phyloP scores from a whole-genome alignment of 1,139 yeast genomes.

The Candida buenavistaensis region DNA sequence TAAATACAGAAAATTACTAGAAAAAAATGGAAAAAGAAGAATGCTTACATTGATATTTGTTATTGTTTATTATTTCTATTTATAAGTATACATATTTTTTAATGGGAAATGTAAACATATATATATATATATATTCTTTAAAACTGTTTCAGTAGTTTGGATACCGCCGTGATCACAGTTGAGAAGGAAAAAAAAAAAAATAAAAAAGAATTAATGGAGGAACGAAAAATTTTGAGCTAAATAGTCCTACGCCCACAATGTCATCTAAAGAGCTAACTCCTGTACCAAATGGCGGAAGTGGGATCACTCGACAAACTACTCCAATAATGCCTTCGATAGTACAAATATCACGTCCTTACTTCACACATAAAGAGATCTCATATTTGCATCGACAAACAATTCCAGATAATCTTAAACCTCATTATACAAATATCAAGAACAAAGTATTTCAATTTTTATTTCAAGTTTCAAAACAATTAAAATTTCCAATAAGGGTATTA shows the following conservation, averaged over 20 bases:
- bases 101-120: not conserved
- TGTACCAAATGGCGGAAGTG: not conserved
- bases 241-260: too few species aligned
- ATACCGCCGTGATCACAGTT: not conserved
- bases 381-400: constrained; percentile 54
- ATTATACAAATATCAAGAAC: constrained; percentile 52
- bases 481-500: constrained; percentile 66
- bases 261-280: constrained; percentile 8
- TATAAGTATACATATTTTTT: constrained; percentile 1
- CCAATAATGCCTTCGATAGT: constrained; percentile 21
- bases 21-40: constrained; percentile 4
- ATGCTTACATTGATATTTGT: constrained; percentile 1
- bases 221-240: too few species aligned
- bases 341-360: constrained; percentile 66
- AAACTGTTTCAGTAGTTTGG: not conserved
- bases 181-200: too few species aligned
- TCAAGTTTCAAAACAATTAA: constrained; percentile 52
- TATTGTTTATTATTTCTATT: constrained; percentile 2
- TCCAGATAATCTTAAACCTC: constrained; percentile 45
- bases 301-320: not conserved
- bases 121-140: not conserved
- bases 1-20: not conserved
- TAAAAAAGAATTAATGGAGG: too few species aligned
- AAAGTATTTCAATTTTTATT: constrained; percentile 56
- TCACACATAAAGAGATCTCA: constrained; percentile 57